phyloP scores from a whole-genome alignment of 2,329 filamentous ascomycete genomes.

The Ascochyta viciae-villosae region DNA sequence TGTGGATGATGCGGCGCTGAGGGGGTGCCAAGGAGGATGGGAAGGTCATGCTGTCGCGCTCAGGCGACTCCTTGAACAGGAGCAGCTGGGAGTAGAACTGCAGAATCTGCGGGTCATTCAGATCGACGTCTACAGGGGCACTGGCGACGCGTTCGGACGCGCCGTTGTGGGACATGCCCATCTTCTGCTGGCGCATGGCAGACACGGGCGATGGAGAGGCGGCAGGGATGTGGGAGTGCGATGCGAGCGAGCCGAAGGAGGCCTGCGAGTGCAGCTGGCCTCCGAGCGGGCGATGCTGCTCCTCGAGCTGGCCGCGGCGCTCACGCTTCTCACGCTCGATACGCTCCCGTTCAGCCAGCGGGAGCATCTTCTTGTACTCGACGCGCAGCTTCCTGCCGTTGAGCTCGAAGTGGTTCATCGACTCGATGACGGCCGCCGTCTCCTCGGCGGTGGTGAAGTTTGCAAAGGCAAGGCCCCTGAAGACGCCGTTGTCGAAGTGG shows the following conservation, averaged over 20 bases:
- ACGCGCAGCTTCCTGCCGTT: slow-evolving; percentile 93
- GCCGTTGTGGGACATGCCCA: slow-evolving; percentile 46
- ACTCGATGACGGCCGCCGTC: slow-evolving; percentile 88
- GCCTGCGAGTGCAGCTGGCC: slow-evolving; percentile 80
- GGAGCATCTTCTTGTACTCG: slow-evolving; percentile 99
- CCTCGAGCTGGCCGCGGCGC: slow-evolving; percentile 92
- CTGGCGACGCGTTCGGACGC: slow-evolving; percentile 24
- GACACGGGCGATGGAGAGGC: slow-evolving; percentile 74
- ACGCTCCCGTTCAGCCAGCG: slow-evolving; percentile 88
- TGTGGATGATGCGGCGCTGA: slow-evolving; percentile 90
- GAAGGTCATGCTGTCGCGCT: slow-evolving; percentile 83
- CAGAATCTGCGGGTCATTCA: slow-evolving; percentile 89
- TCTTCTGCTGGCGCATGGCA: slow-evolving; percentile 55
- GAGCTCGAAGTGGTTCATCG: slow-evolving; percentile 94
- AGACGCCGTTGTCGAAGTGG: slow-evolving; percentile 98
- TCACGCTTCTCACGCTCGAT: slow-evolving; percentile 98
- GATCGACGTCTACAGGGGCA: slow-evolving; percentile 71
- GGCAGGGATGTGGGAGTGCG: slow-evolving; percentile 67
- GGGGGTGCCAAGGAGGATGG: slow-evolving; percentile 79
- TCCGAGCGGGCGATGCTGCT: slow-evolving; percentile 83
- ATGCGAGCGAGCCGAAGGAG: slow-evolving; percentile 80
- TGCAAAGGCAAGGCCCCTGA: slow-evolving; percentile 93
- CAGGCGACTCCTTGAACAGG: slow-evolving; percentile 82
- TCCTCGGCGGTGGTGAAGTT: slow-evolving; percentile 98
- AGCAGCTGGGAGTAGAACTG: slow-evolving; percentile 90